Evolutionary conservation across 2,329 filamentous ascomycete species (phyloP).

Genomic region (Exophiala spinifera): DNA sequence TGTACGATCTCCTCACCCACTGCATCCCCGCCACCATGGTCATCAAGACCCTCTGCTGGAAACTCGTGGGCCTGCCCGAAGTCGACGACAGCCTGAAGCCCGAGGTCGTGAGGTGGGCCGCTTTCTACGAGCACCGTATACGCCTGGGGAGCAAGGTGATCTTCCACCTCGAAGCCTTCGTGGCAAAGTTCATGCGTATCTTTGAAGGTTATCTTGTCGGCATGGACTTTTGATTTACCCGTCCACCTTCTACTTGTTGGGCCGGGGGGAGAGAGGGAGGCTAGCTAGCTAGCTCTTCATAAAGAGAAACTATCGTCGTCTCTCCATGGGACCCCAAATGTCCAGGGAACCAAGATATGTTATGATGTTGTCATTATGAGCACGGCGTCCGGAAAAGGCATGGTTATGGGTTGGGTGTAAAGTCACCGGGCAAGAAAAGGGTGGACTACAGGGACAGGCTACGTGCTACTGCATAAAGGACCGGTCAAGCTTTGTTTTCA

Average conservation of each 20-base stretch:
- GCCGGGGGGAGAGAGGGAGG: too few species aligned
- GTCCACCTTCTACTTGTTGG: too few species aligned
- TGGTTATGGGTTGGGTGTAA: too few species aligned
- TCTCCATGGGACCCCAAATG: too few species aligned
- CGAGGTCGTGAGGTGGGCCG: slow-evolving; percentile 92
- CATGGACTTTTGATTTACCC: slow-evolving; percentile 26
- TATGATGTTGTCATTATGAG: too few species aligned
- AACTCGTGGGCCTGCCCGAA: slow-evolving; percentile 66
- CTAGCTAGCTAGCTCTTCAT: too few species aligned
- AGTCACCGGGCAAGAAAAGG: too few species aligned
- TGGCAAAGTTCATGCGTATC: slow-evolving; percentile 97
- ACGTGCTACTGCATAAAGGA: too few species aligned
- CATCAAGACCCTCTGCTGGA: slow-evolving; percentile 91
- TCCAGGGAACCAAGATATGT: not conserved
- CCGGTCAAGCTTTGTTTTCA: too few species aligned
- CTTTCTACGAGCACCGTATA: slow-evolving; percentile 95
- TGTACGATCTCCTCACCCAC: slow-evolving; percentile 96
- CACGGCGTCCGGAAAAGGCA: too few species aligned
- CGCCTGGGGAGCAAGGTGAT: slow-evolving; percentile 91
- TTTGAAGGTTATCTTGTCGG: slow-evolving; percentile 72
- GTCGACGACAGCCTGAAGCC: slow-evolving; percentile 87
- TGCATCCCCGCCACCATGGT: slow-evolving; percentile 95
- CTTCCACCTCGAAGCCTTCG: slow-evolving; percentile 96
- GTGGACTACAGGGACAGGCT: too few species aligned
- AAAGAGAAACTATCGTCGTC: too few species aligned